Conservation (phyloP, 1,284 basidiomycete species). For the Athelia sp. region DNA sequence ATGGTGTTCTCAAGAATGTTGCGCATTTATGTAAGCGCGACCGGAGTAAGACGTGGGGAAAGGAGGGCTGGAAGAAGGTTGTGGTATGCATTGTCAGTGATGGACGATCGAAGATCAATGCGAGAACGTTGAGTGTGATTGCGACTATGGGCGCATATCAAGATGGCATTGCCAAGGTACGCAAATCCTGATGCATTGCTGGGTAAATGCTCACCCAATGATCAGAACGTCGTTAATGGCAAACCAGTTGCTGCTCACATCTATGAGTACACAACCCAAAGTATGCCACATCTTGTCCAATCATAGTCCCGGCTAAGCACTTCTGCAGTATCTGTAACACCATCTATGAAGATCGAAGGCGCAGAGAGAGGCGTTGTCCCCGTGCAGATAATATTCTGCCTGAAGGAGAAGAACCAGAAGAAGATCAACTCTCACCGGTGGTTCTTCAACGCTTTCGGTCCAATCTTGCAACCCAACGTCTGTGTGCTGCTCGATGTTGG, state of each 20-base stretch:
- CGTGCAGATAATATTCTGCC: constrained; percentile 90
- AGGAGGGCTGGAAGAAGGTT: constrained; percentile 96
- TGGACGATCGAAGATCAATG: constrained; percentile 51
- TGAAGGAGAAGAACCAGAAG: constrained; percentile 92
- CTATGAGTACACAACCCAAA: constrained; percentile 92
- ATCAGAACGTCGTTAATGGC: constrained; percentile 76
- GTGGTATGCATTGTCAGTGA: constrained; percentile 46
- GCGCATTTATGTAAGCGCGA: constrained; percentile 79
- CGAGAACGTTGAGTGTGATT: constrained; percentile 55
- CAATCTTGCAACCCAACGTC: constrained; percentile 80
- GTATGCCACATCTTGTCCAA: constrained; percentile 29
- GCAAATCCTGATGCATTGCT: constrained; percentile 10
- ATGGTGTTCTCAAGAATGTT: constrained; percentile 89
- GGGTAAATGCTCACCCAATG: not conserved
- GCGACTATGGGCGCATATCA: constrained; percentile 71
- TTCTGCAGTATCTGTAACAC: constrained; percentile 70
- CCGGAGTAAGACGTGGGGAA: constrained; percentile 89
- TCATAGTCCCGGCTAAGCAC: not conserved
- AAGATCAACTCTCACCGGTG: constrained; percentile 94
- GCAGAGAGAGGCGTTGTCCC: constrained; percentile 80
- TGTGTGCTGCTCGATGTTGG: constrained; percentile 95
- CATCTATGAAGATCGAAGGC: constrained; percentile 78
- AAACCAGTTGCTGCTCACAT: constrained; percentile 88
- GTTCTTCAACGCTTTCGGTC: constrained; percentile 88
- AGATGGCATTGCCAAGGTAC: constrained; percentile 83